Conservation (phyloP, 148 eudicot genomes). For the Rhododendron ferrugineum region DNA sequence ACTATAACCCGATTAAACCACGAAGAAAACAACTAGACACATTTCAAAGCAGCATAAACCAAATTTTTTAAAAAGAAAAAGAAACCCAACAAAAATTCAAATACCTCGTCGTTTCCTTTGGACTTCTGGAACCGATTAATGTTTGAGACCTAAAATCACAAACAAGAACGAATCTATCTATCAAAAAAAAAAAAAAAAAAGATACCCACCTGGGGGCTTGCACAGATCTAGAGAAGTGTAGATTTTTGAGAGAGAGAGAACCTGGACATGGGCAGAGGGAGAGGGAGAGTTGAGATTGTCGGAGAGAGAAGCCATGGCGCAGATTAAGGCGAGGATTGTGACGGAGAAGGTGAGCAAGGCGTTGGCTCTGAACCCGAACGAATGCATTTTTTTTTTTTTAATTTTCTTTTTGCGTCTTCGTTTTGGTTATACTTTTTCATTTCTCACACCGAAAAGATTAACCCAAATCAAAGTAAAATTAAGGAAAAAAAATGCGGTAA, state of each 20-base stretch:
- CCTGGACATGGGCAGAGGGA: constrained; percentile 67
- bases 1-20: not conserved
- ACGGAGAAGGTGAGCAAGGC: constrained; percentile 71
- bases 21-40: not conserved
- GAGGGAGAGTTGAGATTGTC: constrained; percentile 68
- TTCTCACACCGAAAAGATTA: too few species aligned
- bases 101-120: constrained; percentile 89
- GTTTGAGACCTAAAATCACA: constrained; percentile 54
- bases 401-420: not conserved
- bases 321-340: constrained; percentile 69
- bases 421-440: too few species aligned
- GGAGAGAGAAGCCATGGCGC: constrained; percentile 79
- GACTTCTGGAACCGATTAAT: constrained; percentile 75
- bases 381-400: constrained; percentile 55
- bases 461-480: too few species aligned
- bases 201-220: not conserved
- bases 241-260: constrained; percentile 3
- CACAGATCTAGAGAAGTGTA: constrained; percentile 3
- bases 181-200: not conserved
- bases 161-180: not conserved
- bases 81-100: not conserved
- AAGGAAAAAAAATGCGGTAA: too few species aligned
- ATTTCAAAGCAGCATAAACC: constrained; percentile 5
- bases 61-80: not conserved
- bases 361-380: constrained; percentile 76